These are phyloP conservation scores for Protomyces inundatus DNA, from an alignment of 1,139 yeast species.

Conservation along the genomic window DNA sequence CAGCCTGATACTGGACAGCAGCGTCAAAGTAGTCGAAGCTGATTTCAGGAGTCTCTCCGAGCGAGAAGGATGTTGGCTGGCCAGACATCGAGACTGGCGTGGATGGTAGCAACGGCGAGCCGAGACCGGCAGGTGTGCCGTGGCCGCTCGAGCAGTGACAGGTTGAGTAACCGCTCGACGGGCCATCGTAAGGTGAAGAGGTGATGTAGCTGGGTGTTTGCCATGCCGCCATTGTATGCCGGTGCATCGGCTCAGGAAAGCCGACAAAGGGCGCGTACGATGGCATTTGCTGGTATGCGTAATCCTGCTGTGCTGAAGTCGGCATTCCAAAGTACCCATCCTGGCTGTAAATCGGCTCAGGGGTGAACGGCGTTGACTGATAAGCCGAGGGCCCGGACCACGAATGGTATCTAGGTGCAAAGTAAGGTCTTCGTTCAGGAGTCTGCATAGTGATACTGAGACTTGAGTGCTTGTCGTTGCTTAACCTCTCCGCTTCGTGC, in stretches of 20 bases:
- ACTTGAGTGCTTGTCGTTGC: too few relatives aligned
- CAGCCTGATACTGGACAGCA: neutral
- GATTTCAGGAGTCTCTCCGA: neutral
- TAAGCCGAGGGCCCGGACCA: neutral
- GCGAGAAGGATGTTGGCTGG: too few relatives aligned
- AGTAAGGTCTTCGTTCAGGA: neutral
- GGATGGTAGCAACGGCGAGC: neutral
- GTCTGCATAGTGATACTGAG: neutral
- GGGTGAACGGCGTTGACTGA: neutral
- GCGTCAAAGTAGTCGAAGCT: neutral
- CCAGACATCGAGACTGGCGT: neutral
- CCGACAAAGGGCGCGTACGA: neutral
- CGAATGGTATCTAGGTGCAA: neutral
- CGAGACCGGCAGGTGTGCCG: neutral
- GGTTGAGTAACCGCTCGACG: neutral
- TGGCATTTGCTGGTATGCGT: neutral
- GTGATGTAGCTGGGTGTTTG: neutral
- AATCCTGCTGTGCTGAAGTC: neutral
- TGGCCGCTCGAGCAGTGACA: neutral
- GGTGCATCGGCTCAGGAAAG: neutral
- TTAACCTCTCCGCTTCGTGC: too few relatives aligned
- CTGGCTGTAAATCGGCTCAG: neutral
- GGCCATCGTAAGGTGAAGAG: neutral
- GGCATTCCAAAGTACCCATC: neutral
- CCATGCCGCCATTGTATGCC: neutral